These are phyloP conservation scores for Echinosophora koreensis DNA, from an alignment of 306 rosid species.

Conservation along the genomic window DNA sequence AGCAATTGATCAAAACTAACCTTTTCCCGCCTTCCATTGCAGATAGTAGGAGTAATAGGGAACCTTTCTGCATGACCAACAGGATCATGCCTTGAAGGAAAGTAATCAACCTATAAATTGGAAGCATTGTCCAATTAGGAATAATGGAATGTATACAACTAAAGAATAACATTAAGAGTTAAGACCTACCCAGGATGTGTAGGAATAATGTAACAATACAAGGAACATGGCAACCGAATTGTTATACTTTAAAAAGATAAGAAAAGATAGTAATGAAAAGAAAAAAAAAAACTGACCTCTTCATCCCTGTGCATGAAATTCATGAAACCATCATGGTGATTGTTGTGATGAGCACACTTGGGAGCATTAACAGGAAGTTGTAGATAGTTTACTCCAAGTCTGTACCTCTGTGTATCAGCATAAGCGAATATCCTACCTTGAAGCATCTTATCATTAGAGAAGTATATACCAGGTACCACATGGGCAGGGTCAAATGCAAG, in stretches of 20 bases:
- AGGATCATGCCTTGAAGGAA: slow-evolving; percentile 88
- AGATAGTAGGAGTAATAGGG: slow-evolving; percentile 68
- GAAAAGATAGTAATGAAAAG: neutral
- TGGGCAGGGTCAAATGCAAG: slow-evolving; percentile 88
- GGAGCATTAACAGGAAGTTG: slow-evolving; percentile 95
- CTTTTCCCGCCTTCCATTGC: slow-evolving; percentile 77
- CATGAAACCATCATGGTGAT: slow-evolving; percentile 95
- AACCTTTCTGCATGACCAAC: slow-evolving; percentile 80
- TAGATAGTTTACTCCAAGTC: slow-evolving; percentile 96
- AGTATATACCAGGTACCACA: slow-evolving; percentile 86
- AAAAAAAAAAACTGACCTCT: slow-evolving; percentile 59
- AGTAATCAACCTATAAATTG: slow-evolving; percentile 76
- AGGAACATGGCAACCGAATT: neutral
- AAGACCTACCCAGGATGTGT: slow-evolving; percentile 7
- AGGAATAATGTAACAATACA: slow-evolving; percentile 15
- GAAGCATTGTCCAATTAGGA: slow-evolving; percentile 30
- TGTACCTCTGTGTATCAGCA: slow-evolving; percentile 91
- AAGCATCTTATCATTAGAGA: slow-evolving; percentile 93
- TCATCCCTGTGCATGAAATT: slow-evolving; percentile 96
- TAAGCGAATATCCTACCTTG: slow-evolving; percentile 89
- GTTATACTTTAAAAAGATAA: neutral
- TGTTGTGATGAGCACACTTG: slow-evolving; percentile 91
- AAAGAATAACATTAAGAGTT: slow-evolving; percentile 4
- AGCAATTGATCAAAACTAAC: slow-evolving; percentile 54
- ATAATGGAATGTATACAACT: slow-evolving; percentile 15